These are phyloP conservation scores for Sonneratia caseolaris DNA, from an alignment of 345 rosid species.

Conservation along the genomic window DNA sequence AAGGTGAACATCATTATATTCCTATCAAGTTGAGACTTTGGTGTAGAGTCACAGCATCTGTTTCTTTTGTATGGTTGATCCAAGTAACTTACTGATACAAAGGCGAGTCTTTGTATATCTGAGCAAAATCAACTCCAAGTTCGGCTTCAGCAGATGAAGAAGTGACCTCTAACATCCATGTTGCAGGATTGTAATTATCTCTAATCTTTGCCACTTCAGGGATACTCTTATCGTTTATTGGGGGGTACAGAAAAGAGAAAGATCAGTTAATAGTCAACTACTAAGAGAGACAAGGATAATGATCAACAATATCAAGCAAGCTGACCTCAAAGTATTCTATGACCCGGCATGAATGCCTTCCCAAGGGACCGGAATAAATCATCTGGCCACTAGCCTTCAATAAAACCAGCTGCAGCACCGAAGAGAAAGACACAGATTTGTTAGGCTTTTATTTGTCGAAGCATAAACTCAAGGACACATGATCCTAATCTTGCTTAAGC, in stretches of 20 bases:
- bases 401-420: conserved; percentile 44
- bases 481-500: background rate
- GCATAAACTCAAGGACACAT: background rate
- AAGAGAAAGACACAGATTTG: background rate
- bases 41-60: too few relatives aligned
- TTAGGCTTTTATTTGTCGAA: background rate
- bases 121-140: conserved; percentile 50
- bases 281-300: background rate
- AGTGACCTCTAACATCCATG: conserved; percentile 75
- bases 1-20: too few relatives aligned
- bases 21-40: too few relatives aligned
- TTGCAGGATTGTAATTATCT: conserved; percentile 67
- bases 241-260: background rate
- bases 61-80: background rate
- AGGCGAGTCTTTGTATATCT: conserved; percentile 37
- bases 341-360: conserved; percentile 43
- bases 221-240: conserved; percentile 28
- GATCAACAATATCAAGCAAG: background rate
- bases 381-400: conserved; percentile 62
- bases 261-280: background rate
- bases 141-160: conserved; percentile 49
- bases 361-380: conserved; percentile 64
- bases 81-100: conserved; percentile 39
- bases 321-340: conserved; percentile 67
- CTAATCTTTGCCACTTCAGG: conserved; percentile 49